Conservation (phyloP, 495 filamentous ascomycete genomes). For the Oleoguttula mirabilis region DNA sequence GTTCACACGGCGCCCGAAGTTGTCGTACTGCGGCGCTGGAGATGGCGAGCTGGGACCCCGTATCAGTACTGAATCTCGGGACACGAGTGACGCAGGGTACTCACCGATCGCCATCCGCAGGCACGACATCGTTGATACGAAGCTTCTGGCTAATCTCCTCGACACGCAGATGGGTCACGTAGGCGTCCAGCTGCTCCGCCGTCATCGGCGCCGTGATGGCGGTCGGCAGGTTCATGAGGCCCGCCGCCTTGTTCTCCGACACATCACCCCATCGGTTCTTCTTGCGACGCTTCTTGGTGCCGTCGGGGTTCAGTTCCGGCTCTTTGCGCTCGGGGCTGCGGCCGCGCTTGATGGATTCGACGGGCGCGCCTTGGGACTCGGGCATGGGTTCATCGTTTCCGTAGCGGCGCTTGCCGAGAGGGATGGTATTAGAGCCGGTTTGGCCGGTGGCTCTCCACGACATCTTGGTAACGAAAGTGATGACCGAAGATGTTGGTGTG, state of each 20-base stretch:
- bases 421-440: slow-evolving; percentile 97
- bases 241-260: slow-evolving; percentile 93
- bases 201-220: slow-evolving; percentile 96
- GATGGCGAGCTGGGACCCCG: slow-evolving; percentile 64
- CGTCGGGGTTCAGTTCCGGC: slow-evolving; percentile 45
- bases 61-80: slow-evolving; percentile 18
- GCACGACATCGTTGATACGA: slow-evolving; percentile 94
- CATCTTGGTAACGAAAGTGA: too few species aligned
- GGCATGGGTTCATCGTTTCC: slow-evolving; percentile 46
- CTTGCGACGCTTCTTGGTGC: slow-evolving; percentile 80
- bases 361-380: slow-evolving; percentile 19
- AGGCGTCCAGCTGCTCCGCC: slow-evolving; percentile 92
- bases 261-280: slow-evolving; percentile 95
- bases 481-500: slow-evolving; percentile 3
- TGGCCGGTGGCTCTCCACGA: slow-evolving; percentile 82
- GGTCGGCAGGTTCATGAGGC: slow-evolving; percentile 92
- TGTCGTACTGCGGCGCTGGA: slow-evolving; percentile 93
- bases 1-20: slow-evolving; percentile 95
- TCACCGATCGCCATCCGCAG: slow-evolving; percentile 85
- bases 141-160: slow-evolving; percentile 99
- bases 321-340: slow-evolving; percentile 56
- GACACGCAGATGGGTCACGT: slow-evolving; percentile 86
- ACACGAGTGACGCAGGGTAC: slow-evolving; percentile 20
- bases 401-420: slow-evolving; percentile 81
- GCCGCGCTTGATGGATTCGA: slow-evolving; percentile 55